A percentile compares a stretch with the other conserved stretches of the same genome.
phyloP scores from a whole-genome alignment of 768 basidiomycete genomes.

The Paxillus ammoniavirescens region DNA sequence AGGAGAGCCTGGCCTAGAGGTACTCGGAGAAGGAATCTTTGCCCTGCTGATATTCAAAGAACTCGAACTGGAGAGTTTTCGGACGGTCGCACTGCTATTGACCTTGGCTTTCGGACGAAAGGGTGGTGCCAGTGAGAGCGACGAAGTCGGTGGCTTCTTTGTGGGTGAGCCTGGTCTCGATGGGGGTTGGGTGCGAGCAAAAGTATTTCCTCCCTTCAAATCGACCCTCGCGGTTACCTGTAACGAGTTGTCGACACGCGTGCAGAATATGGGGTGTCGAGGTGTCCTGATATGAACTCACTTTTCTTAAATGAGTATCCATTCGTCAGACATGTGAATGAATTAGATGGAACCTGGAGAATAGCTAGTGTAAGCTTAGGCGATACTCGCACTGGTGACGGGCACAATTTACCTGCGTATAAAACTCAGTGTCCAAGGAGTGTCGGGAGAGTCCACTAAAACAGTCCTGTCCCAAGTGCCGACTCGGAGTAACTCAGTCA shows the following conservation, averaged over 20 bases:
- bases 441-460: background rate
- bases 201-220: slow-evolving; percentile 33
- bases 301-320: slow-evolving; percentile 47
- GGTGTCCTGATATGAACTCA: slow-evolving; percentile 19
- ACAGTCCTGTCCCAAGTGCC: slow-evolving; percentile 2
- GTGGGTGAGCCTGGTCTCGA: slow-evolving; percentile 52
- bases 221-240: slow-evolving; percentile 58
- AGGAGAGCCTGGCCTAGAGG: slow-evolving; percentile 42
- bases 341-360: background rate
- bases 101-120: slow-evolving; percentile 60
- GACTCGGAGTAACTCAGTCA: background rate
- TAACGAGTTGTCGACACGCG: slow-evolving; percentile 13
- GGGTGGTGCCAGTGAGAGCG: slow-evolving; percentile 24
- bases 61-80: slow-evolving; percentile 25
- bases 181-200: slow-evolving; percentile 28
- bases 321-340: slow-evolving; percentile 23
- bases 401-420: slow-evolving; percentile 2
- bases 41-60: slow-evolving; percentile 13
- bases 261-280: slow-evolving; percentile 2
- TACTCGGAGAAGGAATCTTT: slow-evolving; percentile 34
- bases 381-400: background rate
- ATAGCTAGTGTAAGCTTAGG: background rate
- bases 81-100: slow-evolving; percentile 48
- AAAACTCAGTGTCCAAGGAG: slow-evolving; percentile 3
- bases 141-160: slow-evolving; percentile 32